Evolutionary conservation across 139 green algal genomes (phyloP), one percentile per base, ranked within the genome.

Genomic region (Chlorella vulgaris): DNA sequence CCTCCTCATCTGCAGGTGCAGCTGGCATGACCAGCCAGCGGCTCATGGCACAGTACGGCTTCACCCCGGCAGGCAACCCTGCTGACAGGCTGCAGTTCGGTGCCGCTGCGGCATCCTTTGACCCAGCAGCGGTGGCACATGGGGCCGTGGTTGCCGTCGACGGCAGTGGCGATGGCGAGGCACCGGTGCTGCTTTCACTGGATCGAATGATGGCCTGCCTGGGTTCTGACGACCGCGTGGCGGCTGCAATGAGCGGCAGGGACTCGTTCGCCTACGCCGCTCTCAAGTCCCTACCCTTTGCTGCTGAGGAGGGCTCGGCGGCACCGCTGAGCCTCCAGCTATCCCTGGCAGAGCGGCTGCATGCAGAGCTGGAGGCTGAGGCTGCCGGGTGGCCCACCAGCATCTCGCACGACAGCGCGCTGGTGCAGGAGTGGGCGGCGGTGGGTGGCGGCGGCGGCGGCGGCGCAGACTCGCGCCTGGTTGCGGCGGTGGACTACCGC

Each of bases 11-110:
- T 50, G 39, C 81, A 81, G 77, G 86, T 0, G 47, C 33, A 15
- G 36, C 78, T 24, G 88, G 85, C n/a, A 81, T 81, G 28, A 85
- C 84, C 43, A 88, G 81, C 82, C 63, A 74, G 50, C 70, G 68
- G 26, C 47, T 87, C 19, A 89, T 91, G 86, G 86, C 87, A 13
- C 89, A 89, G 78, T 94, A 94, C 71, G 90, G 90, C 21, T 94
- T 94, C 74, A 86, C 91, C 3, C 13, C 3, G 0, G 74, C 55
- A 0, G 88, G 84, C 50, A 93, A 92, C 80, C 71, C 75, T 0
- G 86, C 73, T 2, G 90, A 93, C 69, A 83, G 88, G 2, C 51
- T 91, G 15, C 35, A 65, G 42, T 73, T 92, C 31, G 74, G 66
- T 4, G 66, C 81, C n/a, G n/a, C n/a, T n/a, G n/a, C n/a, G n/a